Evolutionary conservation across 2,329 filamentous ascomycete genomes (phyloP).

Genomic region (Botrytis medusae): DNA sequence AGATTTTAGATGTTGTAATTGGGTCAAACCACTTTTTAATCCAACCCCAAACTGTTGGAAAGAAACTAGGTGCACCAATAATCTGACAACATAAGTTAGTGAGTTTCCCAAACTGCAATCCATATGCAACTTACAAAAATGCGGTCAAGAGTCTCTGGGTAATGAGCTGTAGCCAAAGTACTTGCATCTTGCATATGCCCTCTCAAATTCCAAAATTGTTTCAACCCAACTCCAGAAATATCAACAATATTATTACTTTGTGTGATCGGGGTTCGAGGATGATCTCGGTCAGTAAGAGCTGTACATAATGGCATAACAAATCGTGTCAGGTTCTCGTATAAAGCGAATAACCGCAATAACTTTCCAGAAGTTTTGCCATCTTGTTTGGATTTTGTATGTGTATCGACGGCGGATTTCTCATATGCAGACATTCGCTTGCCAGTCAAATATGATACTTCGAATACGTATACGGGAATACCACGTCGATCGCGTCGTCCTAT

Average conservation of each 20-base stretch:
- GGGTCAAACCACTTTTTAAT: conserved; percentile 95
- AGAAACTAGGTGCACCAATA: conserved; percentile 86
- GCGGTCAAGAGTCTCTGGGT: conserved; percentile 88
- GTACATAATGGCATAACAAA: conserved; percentile 87
- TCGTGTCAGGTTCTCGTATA: conserved; percentile 89
- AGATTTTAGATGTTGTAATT: conserved; percentile 93
- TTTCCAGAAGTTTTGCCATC: conserved; percentile 69
- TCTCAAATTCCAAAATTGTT: conserved; percentile 96
- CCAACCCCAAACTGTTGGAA: conserved; percentile 92
- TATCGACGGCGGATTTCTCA: conserved; percentile 60
- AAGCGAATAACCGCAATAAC: conserved; percentile 81
- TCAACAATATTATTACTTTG: conserved; percentile 95
- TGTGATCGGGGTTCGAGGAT: conserved; percentile 81
- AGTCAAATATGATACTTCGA: conserved; percentile 81
- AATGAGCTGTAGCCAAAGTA: conserved; percentile 85
- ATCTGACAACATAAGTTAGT: conserved; percentile 50
- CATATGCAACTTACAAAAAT: conserved; percentile 53
- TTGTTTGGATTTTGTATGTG: conserved; percentile 60
- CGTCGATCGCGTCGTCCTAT: conserved; percentile 86
- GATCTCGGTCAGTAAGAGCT: conserved; percentile 67
- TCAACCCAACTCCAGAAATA: conserved; percentile 80
- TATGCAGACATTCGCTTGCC: conserved; percentile 78
- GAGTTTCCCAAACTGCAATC: not conserved
- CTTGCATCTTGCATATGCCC: conserved; percentile 91
- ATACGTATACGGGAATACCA: conserved; percentile 90